Evolutionary conservation across 768 basidiomycete species (phyloP).

Genomic region (Udeniomyces megalosporus): DNA sequence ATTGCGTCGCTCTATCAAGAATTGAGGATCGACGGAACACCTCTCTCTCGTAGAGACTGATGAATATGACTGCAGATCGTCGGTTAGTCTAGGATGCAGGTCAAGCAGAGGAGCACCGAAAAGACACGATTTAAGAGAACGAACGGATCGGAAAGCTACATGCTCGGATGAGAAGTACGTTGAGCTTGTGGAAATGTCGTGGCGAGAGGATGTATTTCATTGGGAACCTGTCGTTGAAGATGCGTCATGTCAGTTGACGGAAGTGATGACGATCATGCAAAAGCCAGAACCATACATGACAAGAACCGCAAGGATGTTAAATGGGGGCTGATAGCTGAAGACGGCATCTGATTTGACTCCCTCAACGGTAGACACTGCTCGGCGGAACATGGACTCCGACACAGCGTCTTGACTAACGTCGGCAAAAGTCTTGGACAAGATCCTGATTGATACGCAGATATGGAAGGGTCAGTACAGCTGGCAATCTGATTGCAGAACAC

Average conservation of each 20-base stretch:
- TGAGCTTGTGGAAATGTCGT: constrained; percentile 94
- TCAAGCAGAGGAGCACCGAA: background rate
- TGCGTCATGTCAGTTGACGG: too few relatives aligned
- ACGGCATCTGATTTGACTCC: constrained; percentile 59
- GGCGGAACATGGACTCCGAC: constrained; percentile 33
- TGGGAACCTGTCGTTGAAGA: too few relatives aligned
- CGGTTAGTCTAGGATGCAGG: too few relatives aligned
- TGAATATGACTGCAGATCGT: background rate
- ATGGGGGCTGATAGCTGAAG: constrained; percentile 85
- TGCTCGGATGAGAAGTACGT: constrained; percentile 15
- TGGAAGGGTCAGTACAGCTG: too few relatives aligned
- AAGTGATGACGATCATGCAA: background rate
- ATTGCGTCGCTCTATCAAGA: constrained; percentile 40
- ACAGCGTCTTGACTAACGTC: constrained; percentile 76
- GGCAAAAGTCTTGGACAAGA: constrained; percentile 87
- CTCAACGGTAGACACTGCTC: constrained; percentile 85
- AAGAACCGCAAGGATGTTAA: constrained; percentile 73
- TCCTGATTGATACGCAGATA: too few relatives aligned
- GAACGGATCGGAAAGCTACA: background rate
- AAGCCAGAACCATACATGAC: constrained; percentile 43
- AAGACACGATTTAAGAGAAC: background rate
- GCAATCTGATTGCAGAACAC: too few relatives aligned
- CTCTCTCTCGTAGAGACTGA: constrained; percentile 58
- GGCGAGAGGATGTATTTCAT: constrained; percentile 62
- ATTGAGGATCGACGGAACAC: constrained; percentile 40